Percentiles rank a stretch among this genome's conserved stretches.
These are phyloP conservation scores for Penicillium cosmopolitanum DNA, from an alignment of 495 filamentous ascomycete species.

Conservation along the genomic window DNA sequence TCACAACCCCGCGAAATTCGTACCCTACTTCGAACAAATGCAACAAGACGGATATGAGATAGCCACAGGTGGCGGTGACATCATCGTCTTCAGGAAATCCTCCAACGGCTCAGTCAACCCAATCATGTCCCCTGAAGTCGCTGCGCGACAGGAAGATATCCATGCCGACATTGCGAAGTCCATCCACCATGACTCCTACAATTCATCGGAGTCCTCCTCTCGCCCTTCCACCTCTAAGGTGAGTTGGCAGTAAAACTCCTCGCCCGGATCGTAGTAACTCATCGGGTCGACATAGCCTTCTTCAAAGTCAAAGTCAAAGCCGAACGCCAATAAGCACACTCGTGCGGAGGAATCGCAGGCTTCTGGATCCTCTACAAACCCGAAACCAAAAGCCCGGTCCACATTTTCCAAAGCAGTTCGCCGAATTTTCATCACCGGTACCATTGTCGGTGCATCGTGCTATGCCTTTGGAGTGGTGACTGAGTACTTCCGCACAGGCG, in stretches of 20 bases:
- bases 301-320: background rate
- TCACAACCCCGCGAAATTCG: conserved; percentile 70
- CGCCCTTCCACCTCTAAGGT: conserved; percentile 41
- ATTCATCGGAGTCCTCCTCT: conserved; percentile 1
- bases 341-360: background rate
- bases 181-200: conserved; percentile 16
- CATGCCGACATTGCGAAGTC: conserved; percentile 20
- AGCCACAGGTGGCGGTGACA: conserved; percentile 67
- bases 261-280: conserved; percentile 47
- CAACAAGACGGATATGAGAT: conserved; percentile 74
- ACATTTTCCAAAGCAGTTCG: conserved; percentile 43
- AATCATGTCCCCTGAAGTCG: conserved; percentile 14
- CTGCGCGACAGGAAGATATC: conserved; percentile 12
- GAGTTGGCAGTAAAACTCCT: conserved; percentile 58
- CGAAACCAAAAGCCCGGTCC: conserved; percentile 26
- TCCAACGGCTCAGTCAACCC: conserved; percentile 23
- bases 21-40: conserved; percentile 67
- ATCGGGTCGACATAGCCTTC: conserved; percentile 30
- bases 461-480: conserved; percentile 71
- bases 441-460: conserved; percentile 61
- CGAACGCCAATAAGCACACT: background rate
- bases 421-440: conserved; percentile 59
- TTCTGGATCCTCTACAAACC: conserved; percentile 6
- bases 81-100: conserved; percentile 73
- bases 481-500: conserved; percentile 68